Base-by-base conservation (phyloP, 2,329 filamentous ascomycete species). In the Fusarium mundagurra region DNA sequence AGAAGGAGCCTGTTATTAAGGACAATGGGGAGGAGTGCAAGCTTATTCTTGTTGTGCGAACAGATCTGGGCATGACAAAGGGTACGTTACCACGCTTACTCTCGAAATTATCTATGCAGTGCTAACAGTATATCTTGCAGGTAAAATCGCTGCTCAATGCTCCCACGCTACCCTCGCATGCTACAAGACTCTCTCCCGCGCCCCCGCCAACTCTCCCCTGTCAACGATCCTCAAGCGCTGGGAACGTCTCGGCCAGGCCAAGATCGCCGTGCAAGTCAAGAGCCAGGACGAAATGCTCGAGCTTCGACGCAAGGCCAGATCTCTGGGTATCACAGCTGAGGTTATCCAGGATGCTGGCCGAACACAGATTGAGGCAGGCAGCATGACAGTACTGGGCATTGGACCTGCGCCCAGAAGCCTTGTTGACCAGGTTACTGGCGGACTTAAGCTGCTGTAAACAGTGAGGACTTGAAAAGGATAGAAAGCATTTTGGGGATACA, bases 51-150 rank as follows among this genome's bases (percentile, higher is more conserved):
- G 94, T 98, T 8, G 96, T 98, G 63, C 87, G 96, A 80, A 98
- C 94, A 24, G 96, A 99, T 85, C 84, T 99, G 78, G 96, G 96
- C 78, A 99, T 99, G 96, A 96, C 93, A 16, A 98, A 98, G 85
- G 96, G 96, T 96, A 86, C 47, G 86, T 82, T 18, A 22, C 10
- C 8, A 31, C 20, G 5, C 1, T 1, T 13, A 2, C 10, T 6
- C 41, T n/a, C 4, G 4, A 7, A 13, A 14, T 6, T n/a, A 2
- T 20, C 3, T 6, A 16, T 17, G 0, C 11, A n/a, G 20, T 51
- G 43, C 68, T 71, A 57, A 71, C 17, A 9, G 6, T 27, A 20
- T n/a, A 18, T 5, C 2, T 22, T 6, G 20, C 73, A 98, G 96
- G 96, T 79, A 99, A 99, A 88, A 98, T 98, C 79, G 96, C 94